Percentiles rank a stretch among this genome's conserved stretches.
Evolutionary conservation across 768 basidiomycete species (phyloP).

Genomic region (Boletus reticulatus): DNA sequence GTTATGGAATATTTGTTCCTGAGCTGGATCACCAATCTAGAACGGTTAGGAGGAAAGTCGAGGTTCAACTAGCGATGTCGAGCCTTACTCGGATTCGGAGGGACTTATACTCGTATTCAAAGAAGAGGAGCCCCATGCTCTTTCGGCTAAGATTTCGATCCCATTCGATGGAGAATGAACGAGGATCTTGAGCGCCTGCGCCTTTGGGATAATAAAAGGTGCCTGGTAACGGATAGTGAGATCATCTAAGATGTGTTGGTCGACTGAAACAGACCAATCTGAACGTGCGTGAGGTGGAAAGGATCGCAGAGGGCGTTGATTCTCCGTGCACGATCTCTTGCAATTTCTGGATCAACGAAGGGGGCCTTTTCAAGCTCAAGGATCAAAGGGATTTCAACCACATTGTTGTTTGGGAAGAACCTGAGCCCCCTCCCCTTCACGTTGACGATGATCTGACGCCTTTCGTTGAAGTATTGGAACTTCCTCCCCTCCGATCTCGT

Average conservation of each 20-base stretch:
- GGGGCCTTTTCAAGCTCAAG: slow-evolving; percentile 51
- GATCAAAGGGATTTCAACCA: slow-evolving; percentile 14
- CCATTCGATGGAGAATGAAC: slow-evolving; percentile 72
- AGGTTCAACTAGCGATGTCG: not conserved
- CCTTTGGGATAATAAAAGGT: slow-evolving; percentile 26
- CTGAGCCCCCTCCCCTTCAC: slow-evolving; percentile 41
- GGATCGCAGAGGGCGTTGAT: slow-evolving; percentile 42
- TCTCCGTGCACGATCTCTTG: slow-evolving; percentile 46
- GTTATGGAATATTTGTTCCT: slow-evolving; percentile 48
- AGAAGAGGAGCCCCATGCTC: slow-evolving; percentile 52
- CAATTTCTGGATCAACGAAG: slow-evolving; percentile 53
- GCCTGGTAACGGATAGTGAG: slow-evolving; percentile 14
- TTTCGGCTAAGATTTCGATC: slow-evolving; percentile 46
- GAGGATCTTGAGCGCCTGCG: slow-evolving; percentile 32
- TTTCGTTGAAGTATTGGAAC: slow-evolving; percentile 44
- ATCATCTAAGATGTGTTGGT: not conserved
- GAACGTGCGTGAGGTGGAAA: slow-evolving; percentile 58
- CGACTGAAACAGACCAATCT: slow-evolving; percentile 52
- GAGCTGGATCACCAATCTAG: slow-evolving; percentile 58
- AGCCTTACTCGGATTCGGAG: slow-evolving; percentile 56
- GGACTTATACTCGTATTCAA: slow-evolving; percentile 68
- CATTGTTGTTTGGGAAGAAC: slow-evolving; percentile 15
- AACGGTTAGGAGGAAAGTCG: not conserved
- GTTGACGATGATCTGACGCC: slow-evolving; percentile 37
- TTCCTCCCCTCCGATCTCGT: slow-evolving; percentile 36